Base-by-base conservation (phyloP, 306 rosid species). In the Fragaria ananassa region DNA sequence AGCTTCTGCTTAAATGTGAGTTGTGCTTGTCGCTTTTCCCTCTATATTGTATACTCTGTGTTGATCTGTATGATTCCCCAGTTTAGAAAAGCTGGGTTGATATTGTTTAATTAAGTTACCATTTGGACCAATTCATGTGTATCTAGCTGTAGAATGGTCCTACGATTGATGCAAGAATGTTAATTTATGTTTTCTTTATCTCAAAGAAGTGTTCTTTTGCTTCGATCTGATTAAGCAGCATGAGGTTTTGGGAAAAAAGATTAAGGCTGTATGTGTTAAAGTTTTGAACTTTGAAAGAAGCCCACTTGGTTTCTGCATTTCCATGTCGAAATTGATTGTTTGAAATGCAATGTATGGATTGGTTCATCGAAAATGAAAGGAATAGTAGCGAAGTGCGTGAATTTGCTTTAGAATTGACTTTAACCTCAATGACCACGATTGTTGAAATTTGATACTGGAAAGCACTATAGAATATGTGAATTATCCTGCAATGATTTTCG, bases 1-100 rank as follows among this genome's bases (percentile, higher is more conserved):
- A 63, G 27, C 71, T 74, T 80, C 46, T 77, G 68, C 80, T 23
- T 70, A 68, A 83, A 70, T 74, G 84, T 82, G 81, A 82, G 82
- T 70, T 56, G 0, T 56, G 54, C 80, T 67, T 58, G 7, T 67
- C 18, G 10, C 58, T 58, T 29, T 51, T 47, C 51, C 41, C 29
- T 12, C 4, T 2, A 17, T 25, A 34, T 50, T 6, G 23, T 17
- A 25, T 41, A 15, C 29, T 72, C 72, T 29, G 11, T 41, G 39
- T 45, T 8, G 5, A 51, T 68, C 21, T 29, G 11, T 54, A n/a
- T 56, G 45, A 21, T 56, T 42, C 51, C 21, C 10, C 50, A 9
- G 23, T 72, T 27, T 39, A 57, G 10, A 42, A 74, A 42, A 8
- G 44, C 37, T 74, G 67, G 19, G 29, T 58, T 74, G 53, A 17